Percentiles rank a stretch among this genome's conserved stretches.
Evolutionary conservation across 495 filamentous ascomycete species (phyloP).

Genomic region (Daldinia decipiens): DNA sequence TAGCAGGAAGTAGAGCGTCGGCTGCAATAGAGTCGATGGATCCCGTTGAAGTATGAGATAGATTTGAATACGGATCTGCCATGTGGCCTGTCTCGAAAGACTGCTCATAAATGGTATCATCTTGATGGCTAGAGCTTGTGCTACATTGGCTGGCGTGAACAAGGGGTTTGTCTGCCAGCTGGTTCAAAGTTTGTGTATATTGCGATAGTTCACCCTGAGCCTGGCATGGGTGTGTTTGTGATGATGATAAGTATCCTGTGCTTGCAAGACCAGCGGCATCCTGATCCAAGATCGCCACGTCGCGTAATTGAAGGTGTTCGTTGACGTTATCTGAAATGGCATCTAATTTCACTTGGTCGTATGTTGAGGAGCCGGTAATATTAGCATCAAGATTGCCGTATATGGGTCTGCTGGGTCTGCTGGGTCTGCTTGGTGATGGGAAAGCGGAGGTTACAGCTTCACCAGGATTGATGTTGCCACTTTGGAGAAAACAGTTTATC

Average conservation of each 20-base stretch:
- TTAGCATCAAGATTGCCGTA: background rate
- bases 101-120: background rate
- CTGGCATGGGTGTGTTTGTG: background rate
- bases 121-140: background rate
- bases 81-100: background rate
- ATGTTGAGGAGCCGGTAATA: background rate
- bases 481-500: slow-evolving; percentile 34
- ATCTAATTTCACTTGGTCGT: background rate
- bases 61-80: slow-evolving; percentile 5
- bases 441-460: background rate
- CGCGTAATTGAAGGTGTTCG: slow-evolving; percentile 3
- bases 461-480: slow-evolving; percentile 10
- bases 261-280: background rate
- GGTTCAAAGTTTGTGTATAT: background rate
- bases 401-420: background rate
- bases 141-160: background rate
- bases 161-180: background rate
- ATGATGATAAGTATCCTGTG: background rate
- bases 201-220: background rate
- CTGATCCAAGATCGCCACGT: background rate
- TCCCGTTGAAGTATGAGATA: background rate
- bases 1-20: background rate
- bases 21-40: background rate
- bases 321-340: background rate
- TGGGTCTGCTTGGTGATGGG: background rate